These are phyloP conservation scores for Jatropha multifida DNA, from an alignment of 441 rosid genomes.

Conservation along the genomic window DNA sequence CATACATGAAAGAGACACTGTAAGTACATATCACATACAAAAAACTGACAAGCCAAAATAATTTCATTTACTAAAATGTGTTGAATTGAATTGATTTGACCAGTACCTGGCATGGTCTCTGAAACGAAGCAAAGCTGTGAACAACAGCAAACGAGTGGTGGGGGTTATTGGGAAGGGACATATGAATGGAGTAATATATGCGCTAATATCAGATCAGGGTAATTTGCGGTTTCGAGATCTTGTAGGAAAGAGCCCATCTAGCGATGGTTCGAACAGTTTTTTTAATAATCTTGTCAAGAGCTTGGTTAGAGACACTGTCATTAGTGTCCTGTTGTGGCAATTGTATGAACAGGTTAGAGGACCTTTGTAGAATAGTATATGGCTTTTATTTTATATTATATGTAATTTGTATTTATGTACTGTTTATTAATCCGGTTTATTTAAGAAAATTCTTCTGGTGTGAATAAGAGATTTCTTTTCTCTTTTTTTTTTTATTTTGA, in stretches of 20 bases:
- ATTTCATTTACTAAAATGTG: neutral
- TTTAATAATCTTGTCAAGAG: conserved; percentile 17
- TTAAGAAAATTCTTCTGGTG: no score
- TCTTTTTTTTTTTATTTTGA: no score
- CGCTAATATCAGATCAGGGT: conserved; percentile 68
- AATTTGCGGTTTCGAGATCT: conserved; percentile 75
- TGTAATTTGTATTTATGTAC: no score
- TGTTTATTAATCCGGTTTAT: no score
- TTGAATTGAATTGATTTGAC: neutral
- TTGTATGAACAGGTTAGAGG: conserved; percentile 19
- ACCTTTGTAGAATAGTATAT: neutral
- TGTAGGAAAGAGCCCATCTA: conserved; percentile 45
- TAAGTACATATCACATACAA: conserved; percentile 25
- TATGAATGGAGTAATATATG: conserved; percentile 79
- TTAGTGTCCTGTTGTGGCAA: conserved; percentile 23
- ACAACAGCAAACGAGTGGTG: conserved; percentile 64
- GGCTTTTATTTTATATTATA: no score
- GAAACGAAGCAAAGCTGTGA: conserved; percentile 88
- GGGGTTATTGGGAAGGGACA: conserved; percentile 88
- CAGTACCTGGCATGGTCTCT: conserved; percentile 89
- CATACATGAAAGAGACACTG: conserved; percentile 83
- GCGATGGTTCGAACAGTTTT: conserved; percentile 16
- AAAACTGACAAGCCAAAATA: neutral
- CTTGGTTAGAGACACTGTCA: conserved; percentile 24
- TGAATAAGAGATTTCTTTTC: no score